A percentile compares a stretch with the other conserved stretches of the same genome.
phyloP scores from a whole-genome alignment of 352 stramenopile genomes.

The Phytopythium mirpurense region DNA sequence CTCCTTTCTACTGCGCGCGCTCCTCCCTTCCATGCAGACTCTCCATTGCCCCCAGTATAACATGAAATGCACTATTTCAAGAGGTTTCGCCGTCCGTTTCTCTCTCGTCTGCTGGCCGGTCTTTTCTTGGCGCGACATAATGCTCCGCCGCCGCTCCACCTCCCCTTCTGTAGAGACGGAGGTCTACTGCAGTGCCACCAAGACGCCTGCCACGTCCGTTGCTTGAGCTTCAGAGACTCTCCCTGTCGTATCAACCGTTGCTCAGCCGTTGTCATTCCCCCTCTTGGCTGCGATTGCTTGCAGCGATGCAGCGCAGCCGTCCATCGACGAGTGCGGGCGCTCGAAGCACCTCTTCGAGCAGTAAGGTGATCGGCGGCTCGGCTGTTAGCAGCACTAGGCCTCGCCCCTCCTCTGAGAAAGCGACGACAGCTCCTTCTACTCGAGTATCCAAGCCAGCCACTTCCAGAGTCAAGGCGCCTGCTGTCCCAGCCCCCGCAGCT shows the following conservation, averaged over 20 bases:
- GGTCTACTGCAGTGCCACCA: too few species aligned
- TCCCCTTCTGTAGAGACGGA: neutral
- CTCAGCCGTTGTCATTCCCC: neutral
- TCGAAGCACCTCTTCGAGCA: neutral
- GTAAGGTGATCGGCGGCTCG: neutral
- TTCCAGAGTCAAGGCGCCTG: neutral
- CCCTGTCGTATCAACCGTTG: neutral
- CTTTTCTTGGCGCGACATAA: slow-evolving; percentile 1
- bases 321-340: neutral
- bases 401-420: neutral
- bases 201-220: neutral
- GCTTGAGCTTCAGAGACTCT: neutral
- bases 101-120: neutral
- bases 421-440: neutral
- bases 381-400: neutral
- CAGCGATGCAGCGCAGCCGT: neutral
- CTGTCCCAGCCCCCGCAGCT: neutral
- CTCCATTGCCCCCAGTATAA: neutral
- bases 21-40: neutral
- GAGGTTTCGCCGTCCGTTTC: slow-evolving; percentile 9
- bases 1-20: too few species aligned
- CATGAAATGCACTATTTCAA: neutral
- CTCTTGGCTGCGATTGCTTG: neutral
- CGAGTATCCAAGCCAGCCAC: neutral
- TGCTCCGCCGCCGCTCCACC: neutral